Evolutionary conservation across 495 filamentous ascomycete genomes (phyloP), one percentile per base, ranked within the genome.

Genomic region (Aspergillus saccharolyticus): DNA sequence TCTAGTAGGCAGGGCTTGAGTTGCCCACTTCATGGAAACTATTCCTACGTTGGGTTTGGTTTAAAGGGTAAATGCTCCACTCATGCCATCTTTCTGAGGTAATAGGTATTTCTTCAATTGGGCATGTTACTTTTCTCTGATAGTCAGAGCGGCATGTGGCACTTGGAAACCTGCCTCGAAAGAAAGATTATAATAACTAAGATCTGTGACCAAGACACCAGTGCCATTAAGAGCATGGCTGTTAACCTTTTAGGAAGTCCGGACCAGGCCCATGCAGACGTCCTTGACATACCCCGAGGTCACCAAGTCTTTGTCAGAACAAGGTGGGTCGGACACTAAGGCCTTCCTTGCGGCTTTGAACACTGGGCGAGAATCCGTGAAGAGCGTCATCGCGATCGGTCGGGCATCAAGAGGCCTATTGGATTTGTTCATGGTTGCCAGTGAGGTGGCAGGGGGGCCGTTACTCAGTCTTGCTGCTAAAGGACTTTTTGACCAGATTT

Each of bases 1-100:
- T 10, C 14, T 39, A 12, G 6, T 9, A 39, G 33, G 33, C 7
- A 39, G 33, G 33, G 12, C 12, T 39, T 39, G 33, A 12, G 14
- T 39, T 9, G 5, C 2, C 12, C 33, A 19, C 20, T 33, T 24
- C 39, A 58, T 55, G 60, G 60, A 62, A 62, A 62, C 46, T 58
- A 55, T 62, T 62, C 24, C 70, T 69, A 53, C 55, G 60, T 72
- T 70, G 65, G 70, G 70, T 65, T 67, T 72, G 68, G 66, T 46
- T 57, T 46, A 39, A 25, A 20, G 14, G 18, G 21, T 47, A 46
- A 21, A 47, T 54, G 46, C 53, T 46, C 61, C 57, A 54, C 61
- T 28, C 21, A 44, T 39, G 43, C 43, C 19, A 17, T 30, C 4
- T n/a, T 16, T 50, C 28, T 18, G 18, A 17, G 15, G 18, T 8